A percentile compares a stretch with the other conserved stretches of the same genome.
These are phyloP conservation scores for Buxus sempervirens DNA, from an alignment of 164 flowering plant species.

Conservation along the genomic window DNA sequence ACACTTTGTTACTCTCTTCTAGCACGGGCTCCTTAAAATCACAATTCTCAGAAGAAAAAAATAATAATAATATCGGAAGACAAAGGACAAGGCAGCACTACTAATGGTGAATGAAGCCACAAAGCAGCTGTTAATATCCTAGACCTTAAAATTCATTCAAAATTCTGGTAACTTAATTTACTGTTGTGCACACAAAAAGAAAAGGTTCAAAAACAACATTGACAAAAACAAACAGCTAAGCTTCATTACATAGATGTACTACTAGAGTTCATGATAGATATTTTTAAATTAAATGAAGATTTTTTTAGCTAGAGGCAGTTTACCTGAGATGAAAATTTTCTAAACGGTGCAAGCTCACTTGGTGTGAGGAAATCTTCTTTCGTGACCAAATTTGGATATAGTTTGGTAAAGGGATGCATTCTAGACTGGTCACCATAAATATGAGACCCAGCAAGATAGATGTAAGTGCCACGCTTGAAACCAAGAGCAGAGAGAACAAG, in stretches of 20 bases:
- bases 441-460: slow-evolving; percentile 84
- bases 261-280: not conserved
- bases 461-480: slow-evolving; percentile 54
- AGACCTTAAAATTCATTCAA: not conserved
- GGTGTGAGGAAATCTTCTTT: slow-evolving; percentile 86
- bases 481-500: slow-evolving; percentile 86
- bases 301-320: not conserved
- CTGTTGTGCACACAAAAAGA: not conserved
- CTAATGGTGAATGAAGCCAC: no score
- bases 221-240: not conserved
- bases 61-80: no score
- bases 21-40: no score
- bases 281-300: not conserved
- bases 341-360: slow-evolving; percentile 79
- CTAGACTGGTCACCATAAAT: slow-evolving; percentile 79
- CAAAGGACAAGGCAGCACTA: no score
- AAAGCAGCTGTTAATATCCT: no score
- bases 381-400: slow-evolving; percentile 83
- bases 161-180: not conserved
- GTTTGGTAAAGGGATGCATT: slow-evolving; percentile 60
- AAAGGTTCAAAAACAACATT: no score
- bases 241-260: not conserved
- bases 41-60: no score
- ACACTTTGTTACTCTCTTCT: no score
- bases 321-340: slow-evolving; percentile 95